Evolutionary conservation across 352 stramenopile genomes (phyloP).

Genomic region (Achlya hypogyna): DNA sequence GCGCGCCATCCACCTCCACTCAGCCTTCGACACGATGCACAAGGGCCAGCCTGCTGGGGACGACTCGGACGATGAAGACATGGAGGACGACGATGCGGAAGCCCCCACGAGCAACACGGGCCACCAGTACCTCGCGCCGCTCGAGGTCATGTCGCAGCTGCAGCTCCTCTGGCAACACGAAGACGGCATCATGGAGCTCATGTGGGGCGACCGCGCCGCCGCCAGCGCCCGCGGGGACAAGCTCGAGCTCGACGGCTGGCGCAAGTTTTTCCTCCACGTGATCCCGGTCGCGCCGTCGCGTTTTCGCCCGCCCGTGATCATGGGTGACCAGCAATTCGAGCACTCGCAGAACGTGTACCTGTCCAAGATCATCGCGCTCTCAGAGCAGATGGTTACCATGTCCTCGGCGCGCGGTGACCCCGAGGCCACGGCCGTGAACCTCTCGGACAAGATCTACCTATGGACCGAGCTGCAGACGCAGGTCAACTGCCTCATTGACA

Average conservation of each 20-base stretch:
- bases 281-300: constrained; percentile 95
- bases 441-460: constrained; percentile 86
- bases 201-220: constrained; percentile 85
- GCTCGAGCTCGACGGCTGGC: constrained; percentile 57
- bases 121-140: constrained; percentile 91
- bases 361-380: constrained; percentile 89
- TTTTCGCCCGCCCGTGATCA: constrained; percentile 96
- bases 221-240: constrained; percentile 52
- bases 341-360: constrained; percentile 96
- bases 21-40: constrained; percentile 72
- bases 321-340: constrained; percentile 94
- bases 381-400: constrained; percentile 74
- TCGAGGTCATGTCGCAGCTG: constrained; percentile 94
- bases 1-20: constrained; percentile 75
- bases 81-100: constrained; percentile 39
- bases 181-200: constrained; percentile 84
- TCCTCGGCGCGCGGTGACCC: constrained; percentile 51
- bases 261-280: constrained; percentile 95
- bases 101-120: constrained; percentile 27
- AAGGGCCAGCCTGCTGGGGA: constrained; percentile 36
- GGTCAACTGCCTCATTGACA: constrained; percentile 79
- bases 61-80: constrained; percentile 47
- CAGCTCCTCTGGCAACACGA: constrained; percentile 93
- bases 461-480: constrained; percentile 97
- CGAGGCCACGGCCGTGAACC: constrained; percentile 50